A percentile compares a stretch with the other conserved stretches of the same genome.
Conservation (phyloP, 306 rosid genomes). For the Psophocarpus tetragonolobus region DNA sequence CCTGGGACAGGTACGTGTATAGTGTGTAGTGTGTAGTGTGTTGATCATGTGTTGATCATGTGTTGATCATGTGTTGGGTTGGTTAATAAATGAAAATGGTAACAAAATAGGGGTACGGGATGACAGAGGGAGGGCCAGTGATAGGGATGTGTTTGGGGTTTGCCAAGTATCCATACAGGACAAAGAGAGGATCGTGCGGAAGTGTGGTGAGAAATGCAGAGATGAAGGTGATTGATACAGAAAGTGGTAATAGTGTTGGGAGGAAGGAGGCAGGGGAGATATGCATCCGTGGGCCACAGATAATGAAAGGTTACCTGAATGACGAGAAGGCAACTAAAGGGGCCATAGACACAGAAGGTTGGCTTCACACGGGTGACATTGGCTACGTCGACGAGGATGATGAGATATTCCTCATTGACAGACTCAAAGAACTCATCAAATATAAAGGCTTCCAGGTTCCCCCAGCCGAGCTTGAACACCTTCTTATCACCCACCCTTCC, state of each 20-base stretch:
- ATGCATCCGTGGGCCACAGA: conserved; percentile 65
- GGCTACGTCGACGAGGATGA: conserved; percentile 64
- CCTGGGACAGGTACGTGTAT: conserved; percentile 69
- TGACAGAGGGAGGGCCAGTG: conserved; percentile 85
- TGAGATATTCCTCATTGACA: conserved; percentile 64
- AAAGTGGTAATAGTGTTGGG: conserved; percentile 45
- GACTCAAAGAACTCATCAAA: conserved; percentile 75
- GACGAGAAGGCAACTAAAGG: conserved; percentile 51
- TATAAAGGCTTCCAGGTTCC: conserved; percentile 87
- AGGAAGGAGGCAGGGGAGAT: conserved; percentile 62
- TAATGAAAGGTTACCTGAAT: conserved; percentile 76
- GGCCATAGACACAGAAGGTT: conserved; percentile 61
- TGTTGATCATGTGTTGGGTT: too few species aligned
- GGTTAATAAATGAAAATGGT: too few species aligned
- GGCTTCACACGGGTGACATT: conserved; percentile 80
- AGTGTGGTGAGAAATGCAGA: conserved; percentile 64
- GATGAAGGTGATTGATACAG: conserved; percentile 55
- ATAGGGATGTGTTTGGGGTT: conserved; percentile 56
- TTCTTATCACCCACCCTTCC: conserved; percentile 63
- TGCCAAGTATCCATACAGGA: conserved; percentile 56
- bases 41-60: too few species aligned
- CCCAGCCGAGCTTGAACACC: conserved; percentile 73
- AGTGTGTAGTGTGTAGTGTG: too few species aligned
- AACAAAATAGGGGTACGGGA: conserved; percentile 80
- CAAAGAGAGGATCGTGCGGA: conserved; percentile 68